Evolutionary conservation across 768 basidiomycete species (phyloP).

Genomic region (Tricholoma terreum): DNA sequence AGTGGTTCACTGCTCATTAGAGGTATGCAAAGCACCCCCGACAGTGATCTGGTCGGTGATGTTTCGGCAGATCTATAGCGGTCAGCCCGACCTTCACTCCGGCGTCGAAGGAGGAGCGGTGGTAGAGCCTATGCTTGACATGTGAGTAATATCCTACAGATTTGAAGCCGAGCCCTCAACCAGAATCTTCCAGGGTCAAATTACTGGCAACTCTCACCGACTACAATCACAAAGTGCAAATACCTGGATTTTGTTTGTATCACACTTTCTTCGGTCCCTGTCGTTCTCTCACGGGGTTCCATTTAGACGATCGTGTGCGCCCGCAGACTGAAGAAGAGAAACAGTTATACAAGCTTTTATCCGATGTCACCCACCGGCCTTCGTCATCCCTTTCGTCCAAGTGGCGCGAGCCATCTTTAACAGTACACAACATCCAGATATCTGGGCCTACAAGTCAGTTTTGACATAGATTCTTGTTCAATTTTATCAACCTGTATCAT

Average conservation of each 20-base stretch:
- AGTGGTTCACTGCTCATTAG: conserved; percentile 83
- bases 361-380: conserved; percentile 63
- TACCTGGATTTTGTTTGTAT: conserved; percentile 81
- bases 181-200: conserved; percentile 52
- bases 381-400: conserved; percentile 68
- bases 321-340: conserved; percentile 65
- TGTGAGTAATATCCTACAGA: conserved; percentile 43
- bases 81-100: conserved; percentile 82
- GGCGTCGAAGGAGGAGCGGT: conserved; percentile 91
- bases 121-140: conserved; percentile 89
- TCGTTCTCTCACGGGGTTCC: background rate
- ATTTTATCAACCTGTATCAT: background rate
- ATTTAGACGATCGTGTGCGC: conserved; percentile 73
- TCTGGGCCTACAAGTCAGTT: conserved; percentile 76
- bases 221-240: conserved; percentile 52
- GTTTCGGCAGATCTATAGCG: conserved; percentile 59
- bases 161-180: background rate
- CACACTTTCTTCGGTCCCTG: background rate
- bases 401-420: conserved; percentile 90
- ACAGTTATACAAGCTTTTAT: conserved; percentile 63
- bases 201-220: conserved; percentile 72
- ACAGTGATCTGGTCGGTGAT: background rate
- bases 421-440: conserved; percentile 80
- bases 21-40: conserved; percentile 38
- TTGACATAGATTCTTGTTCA: background rate